Evolutionary conservation across 2,329 filamentous ascomycete genomes (phyloP).

Genomic region (Fusarium incarnatum): DNA sequence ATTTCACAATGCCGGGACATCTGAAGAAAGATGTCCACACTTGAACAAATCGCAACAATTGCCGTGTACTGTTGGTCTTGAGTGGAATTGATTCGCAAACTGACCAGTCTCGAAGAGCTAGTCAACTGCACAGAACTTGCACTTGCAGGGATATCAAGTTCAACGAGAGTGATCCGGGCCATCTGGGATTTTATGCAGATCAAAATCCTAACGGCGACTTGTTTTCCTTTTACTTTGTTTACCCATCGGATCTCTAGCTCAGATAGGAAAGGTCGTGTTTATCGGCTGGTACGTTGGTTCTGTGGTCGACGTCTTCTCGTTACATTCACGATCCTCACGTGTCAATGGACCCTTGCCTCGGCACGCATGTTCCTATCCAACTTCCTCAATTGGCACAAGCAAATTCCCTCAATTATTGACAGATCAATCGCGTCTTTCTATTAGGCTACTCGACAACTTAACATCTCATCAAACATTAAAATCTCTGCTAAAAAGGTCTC

Average conservation of each 20-base stretch:
- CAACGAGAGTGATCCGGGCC: background rate
- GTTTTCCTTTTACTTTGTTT: background rate
- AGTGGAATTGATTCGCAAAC: background rate
- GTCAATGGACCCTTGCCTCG: slow-evolving; percentile 21
- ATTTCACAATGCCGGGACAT: too few species aligned
- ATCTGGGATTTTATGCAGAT: background rate
- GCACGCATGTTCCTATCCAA: slow-evolving; percentile 11
- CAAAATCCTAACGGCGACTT: background rate
- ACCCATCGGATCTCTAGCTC: background rate
- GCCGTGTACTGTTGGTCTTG: background rate
- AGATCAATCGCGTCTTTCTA: slow-evolving; percentile 16
- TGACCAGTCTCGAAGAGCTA: background rate
- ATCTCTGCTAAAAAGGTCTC: slow-evolving; percentile 29
- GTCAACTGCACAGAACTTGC: background rate
- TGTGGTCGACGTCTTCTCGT: slow-evolving; percentile 21
- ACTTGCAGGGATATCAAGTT: background rate
- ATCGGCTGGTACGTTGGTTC: background rate
- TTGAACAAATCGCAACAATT: background rate
- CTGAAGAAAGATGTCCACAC: too few species aligned
- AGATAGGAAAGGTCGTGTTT: slow-evolving; percentile 6
- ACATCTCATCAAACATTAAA: slow-evolving; percentile 30
- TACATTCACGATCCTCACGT: slow-evolving; percentile 19
- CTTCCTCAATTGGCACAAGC: slow-evolving; percentile 26
- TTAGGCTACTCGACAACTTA: slow-evolving; percentile 22
- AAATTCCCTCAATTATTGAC: slow-evolving; percentile 21